phyloP scores from a whole-genome alignment of 73 alveolate species.

The Paraurostyla sp. region DNA sequence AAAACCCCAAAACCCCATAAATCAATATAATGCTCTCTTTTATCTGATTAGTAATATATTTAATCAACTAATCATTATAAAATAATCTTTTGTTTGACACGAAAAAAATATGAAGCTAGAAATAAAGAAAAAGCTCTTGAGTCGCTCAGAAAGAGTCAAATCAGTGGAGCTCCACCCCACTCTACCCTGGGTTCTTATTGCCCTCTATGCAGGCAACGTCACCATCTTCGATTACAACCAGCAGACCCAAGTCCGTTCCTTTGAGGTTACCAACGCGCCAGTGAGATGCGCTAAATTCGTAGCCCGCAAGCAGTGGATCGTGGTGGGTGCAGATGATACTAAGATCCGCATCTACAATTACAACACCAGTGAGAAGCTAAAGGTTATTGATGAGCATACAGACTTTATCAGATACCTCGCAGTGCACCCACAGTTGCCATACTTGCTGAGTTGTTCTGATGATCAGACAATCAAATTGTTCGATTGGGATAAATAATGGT shows the following conservation, averaged over 20 bases:
- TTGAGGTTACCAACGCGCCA: conserved; percentile 96
- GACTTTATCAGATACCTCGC: conserved; percentile 97
- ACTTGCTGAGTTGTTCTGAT: conserved; percentile 97
- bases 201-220: conserved; percentile 97
- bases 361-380: conserved; percentile 98
- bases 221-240: conserved; percentile 97
- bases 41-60: no score
- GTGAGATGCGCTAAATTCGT: conserved; percentile 97
- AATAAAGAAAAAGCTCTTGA: conserved; percentile 92
- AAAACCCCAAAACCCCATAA: no score
- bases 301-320: conserved; percentile 94
- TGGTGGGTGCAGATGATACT: conserved; percentile 86
- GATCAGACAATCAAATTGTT: conserved; percentile 96
- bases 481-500: conserved; percentile 98
- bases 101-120: conserved; percentile 83
- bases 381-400: conserved; percentile 95
- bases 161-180: conserved; percentile 98
- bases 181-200: conserved; percentile 97
- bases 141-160: conserved; percentile 97
- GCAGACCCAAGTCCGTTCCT: conserved; percentile 79
- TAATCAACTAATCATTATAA: background rate
- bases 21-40: no score
- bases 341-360: conserved; percentile 95
- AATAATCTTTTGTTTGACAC: background rate
- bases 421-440: conserved; percentile 97